A percentile compares a stretch with the other conserved stretches of the same genome.
These are phyloP conservation scores for Puccinia coronata DNA, from an alignment of 1,284 basidiomycete species.

Conservation along the genomic window DNA sequence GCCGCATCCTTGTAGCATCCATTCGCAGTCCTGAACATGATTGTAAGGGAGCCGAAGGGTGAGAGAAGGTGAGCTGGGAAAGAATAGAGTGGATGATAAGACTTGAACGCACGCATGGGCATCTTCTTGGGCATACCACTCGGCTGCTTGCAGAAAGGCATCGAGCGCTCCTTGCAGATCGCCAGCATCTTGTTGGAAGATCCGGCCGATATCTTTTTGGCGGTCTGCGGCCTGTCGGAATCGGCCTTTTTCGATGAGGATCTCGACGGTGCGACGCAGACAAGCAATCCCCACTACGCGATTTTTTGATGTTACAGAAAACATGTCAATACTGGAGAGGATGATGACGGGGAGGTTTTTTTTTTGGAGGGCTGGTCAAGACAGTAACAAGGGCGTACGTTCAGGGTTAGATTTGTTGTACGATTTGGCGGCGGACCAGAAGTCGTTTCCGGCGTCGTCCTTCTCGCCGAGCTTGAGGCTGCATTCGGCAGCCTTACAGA, in stretches of 20 bases:
- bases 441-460: slow-evolving; percentile 92
- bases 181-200: slow-evolving; percentile 74
- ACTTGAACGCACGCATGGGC: slow-evolving; percentile 75
- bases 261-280: slow-evolving; percentile 78
- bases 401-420: slow-evolving; percentile 85
- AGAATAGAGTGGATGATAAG: slow-evolving; percentile 48
- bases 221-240: slow-evolving; percentile 97
- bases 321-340: too few species aligned
- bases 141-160: slow-evolving; percentile 87
- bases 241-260: slow-evolving; percentile 79
- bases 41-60: too few species aligned
- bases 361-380: slow-evolving; percentile 50
- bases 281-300: slow-evolving; percentile 81
- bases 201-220: slow-evolving; percentile 92
- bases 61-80: slow-evolving; percentile 28
- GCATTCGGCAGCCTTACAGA: slow-evolving; percentile 85
- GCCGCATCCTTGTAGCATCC: slow-evolving; percentile 94
- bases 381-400: slow-evolving; percentile 63
- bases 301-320: background rate
- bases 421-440: slow-evolving; percentile 92
- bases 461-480: slow-evolving; percentile 78
- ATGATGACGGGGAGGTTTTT: background rate
- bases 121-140: slow-evolving; percentile 97
- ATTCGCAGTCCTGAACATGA: slow-evolving; percentile 76
- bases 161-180: slow-evolving; percentile 81